phyloP scores from a whole-genome alignment of 495 filamentous ascomycete genomes.

The Aspergillus indologenus region DNA sequence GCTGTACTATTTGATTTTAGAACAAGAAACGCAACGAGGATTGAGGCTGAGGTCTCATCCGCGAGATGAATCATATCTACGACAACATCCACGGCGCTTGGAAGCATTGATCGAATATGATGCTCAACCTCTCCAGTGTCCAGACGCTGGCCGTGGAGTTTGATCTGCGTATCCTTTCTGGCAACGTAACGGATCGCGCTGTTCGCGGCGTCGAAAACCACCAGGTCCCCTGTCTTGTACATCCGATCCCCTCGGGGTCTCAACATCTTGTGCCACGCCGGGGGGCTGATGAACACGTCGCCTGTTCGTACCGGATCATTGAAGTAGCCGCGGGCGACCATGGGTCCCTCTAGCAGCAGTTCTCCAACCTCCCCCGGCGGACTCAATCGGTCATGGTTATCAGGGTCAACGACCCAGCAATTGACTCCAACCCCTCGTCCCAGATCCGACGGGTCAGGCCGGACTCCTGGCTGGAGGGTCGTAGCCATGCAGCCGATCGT shows the following conservation, averaged over 20 bases:
- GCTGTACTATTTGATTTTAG: not conserved
- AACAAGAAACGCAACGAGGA: not conserved
- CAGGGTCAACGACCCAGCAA: not conserved
- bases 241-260: not conserved
- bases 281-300: not conserved
- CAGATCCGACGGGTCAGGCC: not conserved
- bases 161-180: not conserved
- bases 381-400: not conserved
- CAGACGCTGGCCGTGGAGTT: not conserved
- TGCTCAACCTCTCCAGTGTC: not conserved
- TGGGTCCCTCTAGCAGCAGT: not conserved
- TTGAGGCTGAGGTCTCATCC: not conserved
- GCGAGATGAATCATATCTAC: not conserved
- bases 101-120: not conserved
- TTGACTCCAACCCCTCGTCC: not conserved
- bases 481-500: not conserved
- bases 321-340: not conserved
- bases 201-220: not conserved
- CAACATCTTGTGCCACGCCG: not conserved
- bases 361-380: not conserved
- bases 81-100: not conserved
- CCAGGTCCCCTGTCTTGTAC: not conserved
- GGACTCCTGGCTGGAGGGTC: not conserved
- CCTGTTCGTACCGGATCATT: not conserved
- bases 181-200: not conserved